These are phyloP conservation scores for Chrysoporthe puriensis DNA, from an alignment of 2,329 filamentous ascomycete genomes.

Conservation along the genomic window DNA sequence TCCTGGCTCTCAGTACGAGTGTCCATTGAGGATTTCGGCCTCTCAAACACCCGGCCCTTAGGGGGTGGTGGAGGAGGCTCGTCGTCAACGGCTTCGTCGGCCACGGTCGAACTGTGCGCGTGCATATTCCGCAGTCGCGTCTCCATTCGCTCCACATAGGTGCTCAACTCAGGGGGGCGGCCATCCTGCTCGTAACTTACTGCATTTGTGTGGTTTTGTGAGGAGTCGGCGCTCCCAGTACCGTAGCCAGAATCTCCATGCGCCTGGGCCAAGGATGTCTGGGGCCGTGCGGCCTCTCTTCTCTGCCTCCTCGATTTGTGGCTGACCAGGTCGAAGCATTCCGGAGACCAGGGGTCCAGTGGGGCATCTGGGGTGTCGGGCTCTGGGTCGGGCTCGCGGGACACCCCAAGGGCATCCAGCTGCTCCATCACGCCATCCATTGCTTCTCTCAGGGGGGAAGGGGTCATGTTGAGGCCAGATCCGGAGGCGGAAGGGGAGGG, in stretches of 20 bases:
- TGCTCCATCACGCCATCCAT: constrained; percentile 99
- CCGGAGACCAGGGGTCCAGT: constrained; percentile 84
- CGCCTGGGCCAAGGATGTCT: constrained; percentile 74
- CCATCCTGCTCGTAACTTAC: constrained; percentile 49
- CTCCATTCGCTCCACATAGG: constrained; percentile 93
- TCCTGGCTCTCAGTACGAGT: constrained; percentile 43
- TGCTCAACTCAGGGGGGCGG: constrained; percentile 72
- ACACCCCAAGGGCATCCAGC: constrained; percentile 79
- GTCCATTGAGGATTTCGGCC: constrained; percentile 64
- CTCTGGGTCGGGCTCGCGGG: constrained; percentile 57
- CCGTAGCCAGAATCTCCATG: constrained; percentile 63
- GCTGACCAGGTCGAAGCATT: constrained; percentile 71
- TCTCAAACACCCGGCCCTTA: constrained; percentile 54
- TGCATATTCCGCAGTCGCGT: constrained; percentile 75
- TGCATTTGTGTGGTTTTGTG: constrained; percentile 50
- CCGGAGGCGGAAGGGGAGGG: constrained; percentile 71
- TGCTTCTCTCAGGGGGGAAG: constrained; percentile 87
- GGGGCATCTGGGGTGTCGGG: constrained; percentile 57
- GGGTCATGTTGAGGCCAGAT: constrained; percentile 67
- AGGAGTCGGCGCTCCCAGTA: constrained; percentile 58
- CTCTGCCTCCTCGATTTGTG: constrained; percentile 44
- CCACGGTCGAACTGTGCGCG: constrained; percentile 55
- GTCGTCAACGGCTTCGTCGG: constrained; percentile 41
- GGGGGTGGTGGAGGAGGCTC: constrained; percentile 65
- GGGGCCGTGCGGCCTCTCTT: constrained; percentile 52